Conservation (phyloP, 192 early-diverging fungal species). For the Backusella circina region DNA sequence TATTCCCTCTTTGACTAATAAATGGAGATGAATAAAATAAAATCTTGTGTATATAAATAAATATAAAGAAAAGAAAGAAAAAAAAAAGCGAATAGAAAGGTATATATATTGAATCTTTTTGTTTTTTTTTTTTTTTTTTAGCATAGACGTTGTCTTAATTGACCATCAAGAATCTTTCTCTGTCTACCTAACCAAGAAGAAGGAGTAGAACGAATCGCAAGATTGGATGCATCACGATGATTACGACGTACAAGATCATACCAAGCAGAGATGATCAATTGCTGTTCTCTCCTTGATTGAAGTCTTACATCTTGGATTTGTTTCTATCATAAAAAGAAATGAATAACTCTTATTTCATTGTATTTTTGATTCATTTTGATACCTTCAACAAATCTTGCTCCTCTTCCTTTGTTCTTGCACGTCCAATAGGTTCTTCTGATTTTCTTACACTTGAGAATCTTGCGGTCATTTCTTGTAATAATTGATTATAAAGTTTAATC, state of each 20-base stretch:
- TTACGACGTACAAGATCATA: conserved; percentile 49
- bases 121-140: background rate
- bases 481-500: conserved; percentile 31
- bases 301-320: conserved; percentile 70
- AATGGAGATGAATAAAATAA: too few relatives aligned
- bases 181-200: conserved; percentile 74
- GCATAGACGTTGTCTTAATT: conserved; percentile 37
- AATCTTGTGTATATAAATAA: background rate
- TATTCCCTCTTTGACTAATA: too few relatives aligned
- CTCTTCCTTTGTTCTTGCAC: conserved; percentile 29
- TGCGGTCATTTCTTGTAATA: conserved; percentile 23
- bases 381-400: conserved; percentile 35
- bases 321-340: conserved; percentile 31
- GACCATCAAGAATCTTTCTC: conserved; percentile 54
- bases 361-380: background rate
- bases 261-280: conserved; percentile 82
- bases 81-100: background rate
- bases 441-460: conserved; percentile 1
- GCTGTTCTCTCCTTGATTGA: conserved; percentile 73
- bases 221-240: conserved; percentile 37
- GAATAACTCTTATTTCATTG: background rate
- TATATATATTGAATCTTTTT: too few relatives aligned
- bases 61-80: background rate
- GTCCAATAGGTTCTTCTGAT: conserved; percentile 21
- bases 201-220: conserved; percentile 49